A percentile compares a stretch with the other conserved stretches of the same genome.
phyloP scores from a whole-genome alignment of 192 early-diverging fungal genomes.

The Chytriomyces sp. region DNA sequence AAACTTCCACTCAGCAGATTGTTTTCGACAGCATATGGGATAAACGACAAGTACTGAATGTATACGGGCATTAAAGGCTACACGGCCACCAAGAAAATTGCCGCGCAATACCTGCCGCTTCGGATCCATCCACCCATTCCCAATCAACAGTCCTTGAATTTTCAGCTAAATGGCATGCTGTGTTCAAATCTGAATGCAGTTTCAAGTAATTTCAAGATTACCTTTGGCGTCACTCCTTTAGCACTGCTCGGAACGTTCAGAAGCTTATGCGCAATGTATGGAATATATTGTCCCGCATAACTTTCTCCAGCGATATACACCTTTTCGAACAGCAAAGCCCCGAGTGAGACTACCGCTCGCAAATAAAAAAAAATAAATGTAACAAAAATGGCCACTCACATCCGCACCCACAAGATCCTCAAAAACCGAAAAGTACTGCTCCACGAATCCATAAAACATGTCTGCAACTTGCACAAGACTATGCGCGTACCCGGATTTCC shows the following conservation, averaged over 20 bases:
- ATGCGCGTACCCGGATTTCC: conserved; percentile 41
- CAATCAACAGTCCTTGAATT: conserved; percentile 64
- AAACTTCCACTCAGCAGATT: conserved; percentile 38
- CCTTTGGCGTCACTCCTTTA: conserved; percentile 11
- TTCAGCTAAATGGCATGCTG: conserved; percentile 22
- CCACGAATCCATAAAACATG: conserved; percentile 60
- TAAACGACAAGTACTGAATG: conserved; percentile 55
- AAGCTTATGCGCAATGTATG: conserved; percentile 66
- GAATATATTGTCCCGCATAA: conserved; percentile 75
- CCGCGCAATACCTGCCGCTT: conserved; percentile 17
- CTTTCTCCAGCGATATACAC: conserved; percentile 78
- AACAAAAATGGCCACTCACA: not conserved
- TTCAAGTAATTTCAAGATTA: not conserved
- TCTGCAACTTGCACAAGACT: conserved; percentile 38
- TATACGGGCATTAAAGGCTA: not conserved
- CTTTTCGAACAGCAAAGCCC: conserved; percentile 29
- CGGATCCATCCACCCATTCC: conserved; percentile 83
- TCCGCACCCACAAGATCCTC: conserved; percentile 39
- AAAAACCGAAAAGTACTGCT: conserved; percentile 63
- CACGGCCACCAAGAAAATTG: too few species aligned
- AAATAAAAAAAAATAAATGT: not conserved
- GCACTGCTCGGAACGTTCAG: conserved; percentile 45
- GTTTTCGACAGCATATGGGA: conserved; percentile 50
- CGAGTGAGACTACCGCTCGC: too few species aligned
- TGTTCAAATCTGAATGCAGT: not conserved